Conservation (phyloP, 257 asterid species). For the Solanum rostratum region DNA sequence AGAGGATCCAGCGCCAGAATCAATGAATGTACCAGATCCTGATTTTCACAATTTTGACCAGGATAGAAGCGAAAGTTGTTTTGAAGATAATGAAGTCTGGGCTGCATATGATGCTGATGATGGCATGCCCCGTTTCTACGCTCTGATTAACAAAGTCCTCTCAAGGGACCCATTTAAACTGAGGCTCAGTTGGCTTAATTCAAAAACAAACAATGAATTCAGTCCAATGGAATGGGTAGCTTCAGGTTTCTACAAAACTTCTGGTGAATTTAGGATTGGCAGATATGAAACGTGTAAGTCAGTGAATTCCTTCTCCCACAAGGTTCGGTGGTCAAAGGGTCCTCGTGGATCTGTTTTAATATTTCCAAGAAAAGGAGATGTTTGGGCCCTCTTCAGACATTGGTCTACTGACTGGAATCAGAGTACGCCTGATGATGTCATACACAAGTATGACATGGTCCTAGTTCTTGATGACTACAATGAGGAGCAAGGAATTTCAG, state of each 20-base stretch:
- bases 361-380: constrained; percentile 15
- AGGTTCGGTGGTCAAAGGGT: constrained; percentile 19
- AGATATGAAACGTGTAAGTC: constrained; percentile 5
- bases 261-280: constrained; percentile 22
- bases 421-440: constrained; percentile 18
- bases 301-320: constrained; percentile 20
- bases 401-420: constrained; percentile 23
- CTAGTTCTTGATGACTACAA: constrained; percentile 14
- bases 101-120: constrained; percentile 25
- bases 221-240: constrained; percentile 17
- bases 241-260: constrained; percentile 21
- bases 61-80: constrained; percentile 15
- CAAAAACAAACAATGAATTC: constrained; percentile 18
- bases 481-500: constrained; percentile 16
- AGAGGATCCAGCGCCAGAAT: constrained; percentile 9
- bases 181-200: constrained; percentile 24
- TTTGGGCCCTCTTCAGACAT: constrained; percentile 19
- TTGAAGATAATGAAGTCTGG: constrained; percentile 21
- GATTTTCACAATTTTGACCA: constrained; percentile 25
- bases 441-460: constrained; percentile 23
- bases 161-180: constrained; percentile 17
- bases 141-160: constrained; percentile 14
- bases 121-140: constrained; percentile 28
- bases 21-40: constrained; percentile 67
- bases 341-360: constrained; percentile 14